Conservation (phyloP, 176 grass and related monocot species). For the Luzula sylvatica region DNA sequence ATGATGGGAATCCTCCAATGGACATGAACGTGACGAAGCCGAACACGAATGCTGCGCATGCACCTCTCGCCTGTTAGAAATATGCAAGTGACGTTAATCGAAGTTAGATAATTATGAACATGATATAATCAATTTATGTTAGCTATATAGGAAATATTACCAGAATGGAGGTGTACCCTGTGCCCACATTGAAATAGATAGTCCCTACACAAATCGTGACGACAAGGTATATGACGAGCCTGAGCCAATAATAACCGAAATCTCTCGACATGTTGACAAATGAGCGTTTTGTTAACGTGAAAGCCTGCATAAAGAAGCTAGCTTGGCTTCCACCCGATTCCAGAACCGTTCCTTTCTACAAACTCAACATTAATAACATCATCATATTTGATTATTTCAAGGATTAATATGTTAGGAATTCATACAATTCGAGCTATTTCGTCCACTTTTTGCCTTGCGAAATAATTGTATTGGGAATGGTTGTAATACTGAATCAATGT, state of each 20-base stretch:
- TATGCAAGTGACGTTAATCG: not conserved
- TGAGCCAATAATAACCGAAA: constrained; percentile 97
- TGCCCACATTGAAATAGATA: constrained; percentile 89
- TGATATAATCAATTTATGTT: not conserved
- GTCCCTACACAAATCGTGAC: constrained; percentile 96
- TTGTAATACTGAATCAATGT: constrained; percentile 50
- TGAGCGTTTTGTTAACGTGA: constrained; percentile 76
- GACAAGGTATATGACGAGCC: constrained; percentile 82
- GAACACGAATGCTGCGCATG: constrained; percentile 82
- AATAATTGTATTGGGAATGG: constrained; percentile 58
- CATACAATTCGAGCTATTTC: constrained; percentile 79
- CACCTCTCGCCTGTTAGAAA: constrained; percentile 49
- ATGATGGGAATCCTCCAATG: constrained; percentile 97
- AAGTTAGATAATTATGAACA: not conserved
- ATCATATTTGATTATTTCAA: too few species aligned
- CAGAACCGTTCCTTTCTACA: constrained; percentile 85
- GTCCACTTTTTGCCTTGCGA: constrained; percentile 71
- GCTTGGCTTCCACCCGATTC: constrained; percentile 84
- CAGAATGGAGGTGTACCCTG: constrained; percentile 84
- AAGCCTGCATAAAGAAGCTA: constrained; percentile 89
- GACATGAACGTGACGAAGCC: constrained; percentile 99
- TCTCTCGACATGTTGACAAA: constrained; percentile 98
- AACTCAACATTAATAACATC: not conserved
- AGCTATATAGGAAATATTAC: constrained; percentile 20
- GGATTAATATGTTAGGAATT: not conserved